Evolutionary conservation across 2,329 filamentous ascomycete genomes (phyloP).

Genomic region (Epichloe brachyelytri): DNA sequence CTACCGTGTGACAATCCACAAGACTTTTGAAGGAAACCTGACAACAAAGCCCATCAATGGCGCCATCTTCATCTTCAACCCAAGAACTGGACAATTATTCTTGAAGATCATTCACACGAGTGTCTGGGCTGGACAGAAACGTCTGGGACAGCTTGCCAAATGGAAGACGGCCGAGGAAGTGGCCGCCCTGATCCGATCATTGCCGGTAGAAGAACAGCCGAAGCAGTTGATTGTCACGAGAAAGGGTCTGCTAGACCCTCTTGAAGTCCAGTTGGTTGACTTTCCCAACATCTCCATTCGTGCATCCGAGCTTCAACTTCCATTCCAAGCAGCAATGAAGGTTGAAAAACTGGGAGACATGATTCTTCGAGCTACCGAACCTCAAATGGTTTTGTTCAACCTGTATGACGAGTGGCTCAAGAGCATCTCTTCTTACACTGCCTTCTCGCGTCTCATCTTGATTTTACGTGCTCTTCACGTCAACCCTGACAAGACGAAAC

Average conservation of each 20-base stretch:
- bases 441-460: conserved; percentile 87
- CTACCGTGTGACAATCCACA: conserved; percentile 98
- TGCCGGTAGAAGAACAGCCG: conserved; percentile 95
- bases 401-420: conserved; percentile 98
- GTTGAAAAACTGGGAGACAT: conserved; percentile 98
- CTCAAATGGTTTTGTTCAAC: conserved; percentile 99
- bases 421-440: conserved; percentile 95
- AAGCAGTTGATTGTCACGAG: conserved; percentile 97
- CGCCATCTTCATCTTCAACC: conserved; percentile 99
- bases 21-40: conserved; percentile 97
- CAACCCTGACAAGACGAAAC: conserved; percentile 96
- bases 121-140: conserved; percentile 98
- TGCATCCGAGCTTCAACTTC: conserved; percentile 88
- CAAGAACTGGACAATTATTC: conserved; percentile 94
- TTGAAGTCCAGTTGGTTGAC: conserved; percentile 93
- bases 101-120: conserved; percentile 99
- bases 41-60: conserved; percentile 99
- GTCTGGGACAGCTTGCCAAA: conserved; percentile 93
- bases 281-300: conserved; percentile 99
- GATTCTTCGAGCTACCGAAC: conserved; percentile 93
- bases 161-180: conserved; percentile 99
- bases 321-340: conserved; percentile 99
- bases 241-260: conserved; percentile 90
- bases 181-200: conserved; percentile 83
- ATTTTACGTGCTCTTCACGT: conserved; percentile 93